phyloP scores from a whole-genome alignment of 345 rosid genomes.

The Conringia planisiliqua region DNA sequence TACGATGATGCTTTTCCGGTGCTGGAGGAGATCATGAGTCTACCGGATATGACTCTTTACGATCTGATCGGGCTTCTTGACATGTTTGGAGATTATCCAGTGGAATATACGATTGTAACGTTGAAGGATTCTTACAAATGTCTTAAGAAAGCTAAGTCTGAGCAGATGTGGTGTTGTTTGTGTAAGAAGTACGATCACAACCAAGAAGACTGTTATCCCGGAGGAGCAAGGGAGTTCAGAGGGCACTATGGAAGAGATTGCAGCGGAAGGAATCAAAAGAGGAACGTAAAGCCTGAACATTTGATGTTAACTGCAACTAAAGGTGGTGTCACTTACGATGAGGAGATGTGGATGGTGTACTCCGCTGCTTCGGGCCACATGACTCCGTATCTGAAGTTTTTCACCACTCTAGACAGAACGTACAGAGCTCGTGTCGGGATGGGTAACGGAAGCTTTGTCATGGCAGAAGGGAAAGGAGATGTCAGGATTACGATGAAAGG shows the following conservation, averaged over 20 bases:
- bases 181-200: constrained; percentile 14
- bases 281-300: not conserved
- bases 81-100: not conserved
- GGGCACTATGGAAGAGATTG: constrained; percentile 5
- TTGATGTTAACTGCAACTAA: not conserved
- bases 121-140: not conserved
- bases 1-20: not conserved
- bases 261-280: not conserved
- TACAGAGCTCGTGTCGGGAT: not conserved
- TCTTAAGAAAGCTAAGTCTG: constrained; percentile 5
- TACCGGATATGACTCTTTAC: not conserved
- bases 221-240: not conserved
- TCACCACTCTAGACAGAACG: constrained; percentile 10
- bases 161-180: constrained; percentile 12
- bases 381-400: constrained; percentile 19
- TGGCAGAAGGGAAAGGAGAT: constrained; percentile 16
- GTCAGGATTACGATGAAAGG: not conserved
- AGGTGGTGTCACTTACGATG: not conserved
- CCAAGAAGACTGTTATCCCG: constrained; percentile 4
- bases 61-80: not conserved
- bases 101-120: no score
- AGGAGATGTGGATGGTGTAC: constrained; percentile 15
- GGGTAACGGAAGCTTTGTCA: not conserved
- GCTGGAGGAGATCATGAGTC: not conserved
- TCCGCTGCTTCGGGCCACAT: not conserved